Evolutionary conservation across 768 basidiomycete species (phyloP), one percentile per base, ranked within the genome.

Genomic region (Fomitopsis pulvina): DNA sequence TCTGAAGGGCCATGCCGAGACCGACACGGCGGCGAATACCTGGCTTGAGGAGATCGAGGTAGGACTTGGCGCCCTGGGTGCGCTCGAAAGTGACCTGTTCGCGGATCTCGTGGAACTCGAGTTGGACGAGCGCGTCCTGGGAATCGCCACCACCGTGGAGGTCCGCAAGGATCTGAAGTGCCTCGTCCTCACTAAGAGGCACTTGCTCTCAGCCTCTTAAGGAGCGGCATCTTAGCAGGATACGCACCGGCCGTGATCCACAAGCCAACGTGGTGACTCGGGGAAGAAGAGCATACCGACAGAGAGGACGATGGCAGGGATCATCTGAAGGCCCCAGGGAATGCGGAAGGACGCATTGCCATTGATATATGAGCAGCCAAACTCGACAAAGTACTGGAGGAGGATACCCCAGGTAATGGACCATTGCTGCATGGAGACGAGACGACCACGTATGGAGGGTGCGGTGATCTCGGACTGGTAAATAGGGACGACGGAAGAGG

Each of bases 381-480:
- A 85, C 56, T 85, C 79, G 54, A 86, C 74, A 63, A 86, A 86
- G 68, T 87, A 81, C 54, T 86, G 85, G 39, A 88, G 65, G 55
- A 85, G 69, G 60, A 86, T 86, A 66, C 84, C 84, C 83, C 87
- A 86, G 0, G 85, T 85, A 59, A 85, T 86, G 2, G 83, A 58
- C 79, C 85, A 87, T 73, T 89, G 86, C 61, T 89, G 85, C 51
- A 86, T 69, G 2, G 86, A 81, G 26, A 88, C 85, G 52, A 87
- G 74, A 24, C 84, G 80, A 27, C 86, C 87, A 59, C 85, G 82
- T 59, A 87, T 85, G 28, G 74, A 63, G 16, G 84, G 84, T 4
- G 79, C 75, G n/a, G 81, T 80, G 57, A 85, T 79, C 66, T 86
- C 83, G 29, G 83, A 81, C 66, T 87, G 85, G 60, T 86, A 86